Percentiles rank a stretch among this genome's conserved stretches.
These are phyloP conservation scores for Pseudogymnoascus sp. DNA, from an alignment of 2,329 filamentous ascomycete genomes.

Conservation along the genomic window DNA sequence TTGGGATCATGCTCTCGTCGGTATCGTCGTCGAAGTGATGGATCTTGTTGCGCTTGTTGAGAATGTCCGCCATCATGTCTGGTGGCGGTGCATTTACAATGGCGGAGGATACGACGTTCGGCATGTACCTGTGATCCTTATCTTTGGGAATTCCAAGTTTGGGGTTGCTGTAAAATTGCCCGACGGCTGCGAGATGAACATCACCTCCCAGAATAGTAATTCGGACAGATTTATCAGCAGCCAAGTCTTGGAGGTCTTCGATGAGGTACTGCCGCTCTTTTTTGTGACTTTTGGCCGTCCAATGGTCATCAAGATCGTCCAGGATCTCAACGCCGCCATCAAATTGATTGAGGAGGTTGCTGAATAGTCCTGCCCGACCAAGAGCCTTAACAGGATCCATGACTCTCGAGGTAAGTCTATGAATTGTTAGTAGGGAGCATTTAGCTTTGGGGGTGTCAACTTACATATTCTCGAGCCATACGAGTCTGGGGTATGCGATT, in stretches of 20 bases:
- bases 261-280: constrained; percentile 78
- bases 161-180: constrained; percentile 90
- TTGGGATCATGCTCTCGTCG: constrained; percentile 90
- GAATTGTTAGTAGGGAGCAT: constrained; percentile 27
- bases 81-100: constrained; percentile 90
- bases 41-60: constrained; percentile 86
- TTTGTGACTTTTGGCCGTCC: constrained; percentile 95
- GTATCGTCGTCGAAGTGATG: constrained; percentile 68
- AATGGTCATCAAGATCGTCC: constrained; percentile 91
- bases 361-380: constrained; percentile 71
- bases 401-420: constrained; percentile 67
- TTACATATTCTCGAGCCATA: constrained; percentile 64
- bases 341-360: constrained; percentile 76
- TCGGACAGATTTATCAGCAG: constrained; percentile 83
- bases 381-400: constrained; percentile 88
- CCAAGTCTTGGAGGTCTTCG: constrained; percentile 85
- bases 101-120: constrained; percentile 86
- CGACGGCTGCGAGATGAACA: constrained; percentile 84
- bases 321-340: constrained; percentile 87
- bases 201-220: constrained; percentile 91
- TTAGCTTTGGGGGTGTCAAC: constrained; percentile 22
- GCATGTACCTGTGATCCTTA: constrained; percentile 92
- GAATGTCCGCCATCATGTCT: constrained; percentile 77
- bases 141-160: constrained; percentile 75
- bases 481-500: constrained; percentile 69